Base-by-base conservation (phyloP, 2,329 filamentous ascomycete species). In the Verticillium longisporum region DNA sequence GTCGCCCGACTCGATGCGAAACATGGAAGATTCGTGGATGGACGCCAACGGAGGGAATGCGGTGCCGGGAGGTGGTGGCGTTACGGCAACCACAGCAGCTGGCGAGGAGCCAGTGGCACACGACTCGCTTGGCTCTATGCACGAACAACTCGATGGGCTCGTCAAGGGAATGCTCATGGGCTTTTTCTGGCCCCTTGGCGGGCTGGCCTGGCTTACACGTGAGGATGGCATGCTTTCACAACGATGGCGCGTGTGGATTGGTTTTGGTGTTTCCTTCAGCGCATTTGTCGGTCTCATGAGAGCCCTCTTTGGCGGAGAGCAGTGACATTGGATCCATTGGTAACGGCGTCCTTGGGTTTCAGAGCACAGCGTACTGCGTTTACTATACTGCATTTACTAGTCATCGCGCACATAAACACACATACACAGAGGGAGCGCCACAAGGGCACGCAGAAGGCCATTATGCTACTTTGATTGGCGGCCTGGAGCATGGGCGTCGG, bases 101-200 rank as follows among this genome's bases (percentile, higher is more conserved):
- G 69, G 65, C 2, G 66, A 68, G n/a, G 73, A 74, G 53, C 78
- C 82, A 37, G 78, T 79, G 32, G 80, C 82, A 41, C 81, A 79
- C 32, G 79, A 83, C 60, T 74, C 78, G 15, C 70, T 75, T 1
- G 75, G 75, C n/a, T 58, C 59, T 33, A 76, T 78, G 57, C 68
- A 73, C 15, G 87, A 84, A 0, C 83, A 90, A 11, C 78, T 97
- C 55, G 94, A 98, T 70, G 88, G 96, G 69, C 85, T 97, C 78
- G 81, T 98, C 62, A 90, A 88, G 76, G 95, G 93, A 4, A 91
- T 95, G 73, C 78, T 96, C 62, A 90, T 95, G 69, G 95, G 95
- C 0, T 99, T 98, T 79, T 90, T 99, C 73, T 98, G 94, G 86
- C 95, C 95, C 4, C 75, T 98, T 10, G 94, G 91, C 0, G 92